These are phyloP conservation scores for Aspergillus aculeatinus DNA, from an alignment of 2,329 filamentous ascomycete species.

Conservation along the genomic window DNA sequence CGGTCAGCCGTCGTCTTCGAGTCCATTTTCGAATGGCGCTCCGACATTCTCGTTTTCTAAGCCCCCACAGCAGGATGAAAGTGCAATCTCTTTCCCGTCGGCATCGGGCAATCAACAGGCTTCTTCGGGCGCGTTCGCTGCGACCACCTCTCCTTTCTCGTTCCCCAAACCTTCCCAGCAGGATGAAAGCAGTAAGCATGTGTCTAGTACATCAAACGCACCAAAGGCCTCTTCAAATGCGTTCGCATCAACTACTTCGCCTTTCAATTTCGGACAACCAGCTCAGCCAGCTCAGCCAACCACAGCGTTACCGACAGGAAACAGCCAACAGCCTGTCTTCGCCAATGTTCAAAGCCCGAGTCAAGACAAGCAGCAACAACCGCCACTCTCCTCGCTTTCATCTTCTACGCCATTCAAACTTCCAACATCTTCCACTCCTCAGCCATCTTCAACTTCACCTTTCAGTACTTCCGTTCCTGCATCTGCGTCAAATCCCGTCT, in stretches of 20 bases:
- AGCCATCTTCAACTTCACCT: background rate
- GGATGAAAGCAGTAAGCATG: background rate
- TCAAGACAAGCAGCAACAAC: background rate
- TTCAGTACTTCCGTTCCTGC: conserved; percentile 5
- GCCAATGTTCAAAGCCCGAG: background rate
- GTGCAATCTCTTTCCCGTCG: background rate
- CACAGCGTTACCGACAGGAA: background rate
- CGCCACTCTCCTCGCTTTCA: background rate
- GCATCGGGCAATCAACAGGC: background rate
- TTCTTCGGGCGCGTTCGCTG: background rate
- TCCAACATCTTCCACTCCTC: background rate
- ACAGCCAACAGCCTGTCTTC: background rate
- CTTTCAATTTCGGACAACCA: background rate
- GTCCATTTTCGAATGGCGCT: conserved; percentile 11
- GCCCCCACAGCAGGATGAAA: background rate
- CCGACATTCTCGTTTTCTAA: conserved; percentile 6
- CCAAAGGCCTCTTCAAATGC: background rate
- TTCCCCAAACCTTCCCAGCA: conserved; percentile 1
- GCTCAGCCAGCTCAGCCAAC: background rate
- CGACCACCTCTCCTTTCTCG: conserved; percentile 7
- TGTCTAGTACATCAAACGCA: background rate
- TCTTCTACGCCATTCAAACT: conserved; percentile 7
- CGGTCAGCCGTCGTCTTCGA: background rate
- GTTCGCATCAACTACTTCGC: background rate
- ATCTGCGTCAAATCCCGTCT: conserved; percentile 6